Percentiles rank a stretch among this genome's conserved stretches.
Conservation (phyloP, 805 yeast genomes). For the Kuraishia ogatae region DNA sequence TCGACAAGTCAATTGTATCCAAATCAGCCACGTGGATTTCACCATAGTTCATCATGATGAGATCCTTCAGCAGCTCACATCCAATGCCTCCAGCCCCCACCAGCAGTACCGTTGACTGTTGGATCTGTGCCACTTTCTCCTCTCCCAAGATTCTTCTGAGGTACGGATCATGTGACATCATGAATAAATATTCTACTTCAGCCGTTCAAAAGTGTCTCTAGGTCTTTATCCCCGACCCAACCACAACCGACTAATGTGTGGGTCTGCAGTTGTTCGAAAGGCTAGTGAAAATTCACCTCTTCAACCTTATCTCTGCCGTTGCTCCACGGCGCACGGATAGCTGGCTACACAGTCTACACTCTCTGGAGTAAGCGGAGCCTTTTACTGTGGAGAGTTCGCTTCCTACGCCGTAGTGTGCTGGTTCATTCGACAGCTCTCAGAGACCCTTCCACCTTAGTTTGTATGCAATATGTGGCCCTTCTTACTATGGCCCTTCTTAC, state of each 20-base stretch:
- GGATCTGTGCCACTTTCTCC: conserved; percentile 20
- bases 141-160: conserved; percentile 36
- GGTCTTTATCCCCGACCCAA: background rate
- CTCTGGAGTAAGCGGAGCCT: too few species aligned
- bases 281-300: too few species aligned
- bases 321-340: too few species aligned
- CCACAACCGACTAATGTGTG: background rate
- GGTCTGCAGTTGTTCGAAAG: background rate
- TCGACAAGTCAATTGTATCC: conserved; percentile 90
- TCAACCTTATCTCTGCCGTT: too few species aligned
- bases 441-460: too few species aligned
- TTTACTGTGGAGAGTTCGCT: too few species aligned
- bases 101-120: conserved; percentile 52
- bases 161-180: conserved; percentile 26
- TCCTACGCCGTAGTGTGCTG: too few species aligned
- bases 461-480: too few species aligned
- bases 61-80: conserved; percentile 78
- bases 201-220: background rate
- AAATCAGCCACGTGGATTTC: conserved; percentile 90
- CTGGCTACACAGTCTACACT: too few species aligned
- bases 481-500: too few species aligned
- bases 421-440: too few species aligned
- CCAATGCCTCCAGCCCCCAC: conserved; percentile 99
- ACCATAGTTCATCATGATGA: conserved; percentile 72
- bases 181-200: background rate